Evolutionary conservation across 2,329 filamentous ascomycete genomes (phyloP), one percentile per base, ranked within the genome.

Genomic region (Hysterium pulicare): DNA sequence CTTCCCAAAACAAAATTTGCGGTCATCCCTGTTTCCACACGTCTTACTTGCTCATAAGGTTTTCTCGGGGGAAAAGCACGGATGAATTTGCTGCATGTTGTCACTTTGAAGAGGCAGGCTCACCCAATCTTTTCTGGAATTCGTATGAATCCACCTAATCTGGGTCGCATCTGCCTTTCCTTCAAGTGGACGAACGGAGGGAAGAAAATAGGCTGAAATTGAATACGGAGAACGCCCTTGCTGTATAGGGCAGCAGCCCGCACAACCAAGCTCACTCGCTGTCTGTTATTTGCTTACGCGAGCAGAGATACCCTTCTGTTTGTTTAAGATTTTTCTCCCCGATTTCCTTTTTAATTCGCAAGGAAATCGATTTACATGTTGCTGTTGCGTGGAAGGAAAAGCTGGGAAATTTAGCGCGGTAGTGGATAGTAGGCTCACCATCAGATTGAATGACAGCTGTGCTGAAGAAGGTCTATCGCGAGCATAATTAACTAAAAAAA

Each of bases 191-290:
- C 42, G 46, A 55, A 40, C 33, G 58, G 57, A 53, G 48, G 54
- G 50, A 61, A n/a, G n/a, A n/a, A n/a, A n/a, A n/a, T n/a, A n/a
- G 58, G 59, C 55, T 58, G 50, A 67, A 65, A 66, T 67, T 63
- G 59, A 53, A 53, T 48, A 54, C 52, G 50, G 42, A 52, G 46
- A 47, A 49, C 47, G 38, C 45, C 40, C 39, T 31, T 33, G 28
- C 26, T 39, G 33, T 37, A 46, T n/a, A n/a, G n/a, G n/a, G 42
- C 43, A 42, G 41, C 49, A 46, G 42, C n/a, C 49, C 57, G 51
- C 49, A 59, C 55, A 61, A 54, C 44, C 37, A 57, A 53, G 54
- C 59, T 63, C 57, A 54, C 58, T 62, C 59, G 55, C 57, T 44
- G 49, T 49, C 40, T 54, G 51, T 60, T 57, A 48, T 62, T 58